phyloP scores from a whole-genome alignment of 1,284 basidiomycete genomes.

The Apiotrichum siamense region DNA sequence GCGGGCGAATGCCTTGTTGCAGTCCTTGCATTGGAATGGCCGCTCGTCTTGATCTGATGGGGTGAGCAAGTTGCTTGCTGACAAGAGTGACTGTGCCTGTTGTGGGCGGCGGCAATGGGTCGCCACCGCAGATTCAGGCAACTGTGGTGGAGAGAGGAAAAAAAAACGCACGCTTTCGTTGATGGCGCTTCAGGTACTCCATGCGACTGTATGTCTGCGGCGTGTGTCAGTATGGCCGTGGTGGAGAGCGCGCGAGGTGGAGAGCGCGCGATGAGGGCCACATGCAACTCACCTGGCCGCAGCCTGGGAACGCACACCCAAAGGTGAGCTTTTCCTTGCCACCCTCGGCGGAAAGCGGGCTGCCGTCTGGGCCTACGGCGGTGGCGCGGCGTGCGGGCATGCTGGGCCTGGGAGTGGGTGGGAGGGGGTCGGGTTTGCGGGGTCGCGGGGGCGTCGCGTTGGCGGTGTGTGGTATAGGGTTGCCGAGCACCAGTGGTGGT shows the following conservation, averaged over 20 bases:
- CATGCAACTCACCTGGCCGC: conserved; percentile 40
- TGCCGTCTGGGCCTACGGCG: conserved; percentile 14
- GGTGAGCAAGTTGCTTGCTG: no score
- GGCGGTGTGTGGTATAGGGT: not conserved
- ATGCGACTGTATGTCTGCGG: conserved; percentile 43
- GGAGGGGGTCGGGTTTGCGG: no score
- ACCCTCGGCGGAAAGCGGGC: conserved; percentile 19
- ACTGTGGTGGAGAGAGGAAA: no score
- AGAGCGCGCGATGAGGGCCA: no score
- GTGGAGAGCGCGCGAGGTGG: no score
- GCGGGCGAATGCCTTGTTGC: conserved; percentile 46
- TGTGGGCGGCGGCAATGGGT: no score
- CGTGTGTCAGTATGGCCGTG: conserved; percentile 2
- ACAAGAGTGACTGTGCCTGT: no score
- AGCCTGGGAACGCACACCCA: conserved; percentile 39
- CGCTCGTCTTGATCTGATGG: conserved; percentile 44
- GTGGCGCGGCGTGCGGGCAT: conserved; percentile 20
- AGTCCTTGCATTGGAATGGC: conserved; percentile 47
- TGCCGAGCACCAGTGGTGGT: not conserved
- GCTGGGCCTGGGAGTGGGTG: not conserved
- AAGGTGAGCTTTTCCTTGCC: conserved; percentile 44
- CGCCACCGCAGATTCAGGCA: not conserved
- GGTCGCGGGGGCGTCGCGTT: not conserved
- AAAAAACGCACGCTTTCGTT: conserved; percentile 46
- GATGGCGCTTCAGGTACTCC: conserved; percentile 48